Base-by-base conservation (phyloP, 768 basidiomycete genomes). In the Amanita brunnescens region DNA sequence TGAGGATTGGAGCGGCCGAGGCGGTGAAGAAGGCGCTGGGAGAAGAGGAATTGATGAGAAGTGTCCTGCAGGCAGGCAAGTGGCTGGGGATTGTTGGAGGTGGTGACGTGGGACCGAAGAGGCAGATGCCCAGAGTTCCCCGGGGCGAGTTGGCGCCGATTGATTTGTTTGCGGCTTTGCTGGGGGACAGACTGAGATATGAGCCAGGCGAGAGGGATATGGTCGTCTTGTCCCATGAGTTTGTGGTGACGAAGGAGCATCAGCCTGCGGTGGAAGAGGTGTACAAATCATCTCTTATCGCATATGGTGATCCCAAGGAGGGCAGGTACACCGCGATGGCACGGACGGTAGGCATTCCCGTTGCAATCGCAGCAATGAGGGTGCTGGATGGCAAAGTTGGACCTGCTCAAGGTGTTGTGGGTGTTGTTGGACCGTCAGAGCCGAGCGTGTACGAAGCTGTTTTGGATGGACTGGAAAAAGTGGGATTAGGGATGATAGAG, bases 271-370 rank as follows among this genome's bases (percentile, higher is more conserved):
- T 64, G 33, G 71, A 75, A 57, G 73, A 81, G 56, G 74, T 80
- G 29, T 77, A 91, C 56, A 83, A 80, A 9, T 87, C 88, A 6
- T 75, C 78, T 20, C 63, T 92, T 12, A 69, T 84, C 20, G 67
- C 75, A 29, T 85, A 85, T 57, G 91, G 73, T 6, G 59, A 64
- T 18, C 46, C 56, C 1, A 62, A 60, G 1, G 77, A 75, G 2
- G 47, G 33, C 29, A 41, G 50, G 13, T 16, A 51, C 18, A 86
- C 87, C 0, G 93, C 93, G 4, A 96, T 96, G 93, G 80, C 91
- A n/a, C 73, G 82, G 26, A 90, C 87, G 2, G 93, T 96, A 14
- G 92, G 92, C 3, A 66, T 93, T 40, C 93, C 93, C 0, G 80
- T 94, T 6, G 93, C 88, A 1, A 79, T 92, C 59, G 91, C 91